A percentile compares a stretch with the other conserved stretches of the same genome.
These are phyloP conservation scores for Didymella sp. DNA, from an alignment of 2,329 filamentous ascomycete genomes.

Conservation along the genomic window DNA sequence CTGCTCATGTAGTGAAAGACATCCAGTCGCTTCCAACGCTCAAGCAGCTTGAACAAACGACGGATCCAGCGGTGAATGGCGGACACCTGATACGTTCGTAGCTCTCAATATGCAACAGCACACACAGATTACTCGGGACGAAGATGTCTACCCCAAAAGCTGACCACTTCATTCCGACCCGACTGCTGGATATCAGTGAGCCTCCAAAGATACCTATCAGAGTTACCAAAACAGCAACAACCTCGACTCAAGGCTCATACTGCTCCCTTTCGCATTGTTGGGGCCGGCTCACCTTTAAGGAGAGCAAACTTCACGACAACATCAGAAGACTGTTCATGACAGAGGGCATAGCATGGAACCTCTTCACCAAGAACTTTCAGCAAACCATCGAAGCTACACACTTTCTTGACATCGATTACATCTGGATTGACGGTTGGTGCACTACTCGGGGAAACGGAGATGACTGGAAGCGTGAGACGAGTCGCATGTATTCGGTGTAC, in stretches of 20 bases:
- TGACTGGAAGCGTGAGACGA: conserved; percentile 31
- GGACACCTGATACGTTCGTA: not conserved
- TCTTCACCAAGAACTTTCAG: conserved; percentile 33
- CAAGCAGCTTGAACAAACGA: not conserved
- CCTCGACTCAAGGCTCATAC: conserved; percentile 27
- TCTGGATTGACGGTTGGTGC: conserved; percentile 40
- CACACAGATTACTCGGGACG: not conserved
- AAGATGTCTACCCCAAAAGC: not conserved
- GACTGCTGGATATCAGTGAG: conserved; percentile 29
- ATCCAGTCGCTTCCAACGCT: not conserved
- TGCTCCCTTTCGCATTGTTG: conserved; percentile 34
- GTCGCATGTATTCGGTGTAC: conserved; percentile 40
- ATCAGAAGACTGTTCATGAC: conserved; percentile 21
- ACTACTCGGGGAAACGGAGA: conserved; percentile 25
- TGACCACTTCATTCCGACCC: conserved; percentile 28
- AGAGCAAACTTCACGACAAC: conserved; percentile 7
- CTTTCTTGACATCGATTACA: conserved; percentile 31
- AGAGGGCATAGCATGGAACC: conserved; percentile 25
- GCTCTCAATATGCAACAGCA: not conserved
- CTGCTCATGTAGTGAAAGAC: not conserved
- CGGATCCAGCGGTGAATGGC: not conserved
- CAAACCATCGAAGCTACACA: conserved; percentile 34
- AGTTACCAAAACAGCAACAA: conserved; percentile 27
- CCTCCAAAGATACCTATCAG: conserved; percentile 6
- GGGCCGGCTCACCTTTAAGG: conserved; percentile 25